Evolutionary conservation across 2,329 filamentous ascomycete genomes (phyloP).

Genomic region (Cytospora leucostoma): DNA sequence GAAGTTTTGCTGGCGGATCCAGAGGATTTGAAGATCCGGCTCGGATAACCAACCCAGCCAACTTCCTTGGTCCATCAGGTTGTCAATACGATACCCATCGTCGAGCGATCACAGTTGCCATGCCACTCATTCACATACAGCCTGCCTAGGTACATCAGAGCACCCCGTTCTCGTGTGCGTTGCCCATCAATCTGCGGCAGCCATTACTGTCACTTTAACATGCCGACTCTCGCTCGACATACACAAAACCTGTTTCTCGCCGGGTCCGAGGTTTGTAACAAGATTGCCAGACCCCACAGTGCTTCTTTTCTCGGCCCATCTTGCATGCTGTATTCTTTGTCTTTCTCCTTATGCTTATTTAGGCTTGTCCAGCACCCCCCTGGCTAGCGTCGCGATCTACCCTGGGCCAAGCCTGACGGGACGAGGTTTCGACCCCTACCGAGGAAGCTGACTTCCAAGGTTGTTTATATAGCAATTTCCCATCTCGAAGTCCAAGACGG

Average conservation of each 20-base stretch:
- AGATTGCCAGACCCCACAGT: background rate
- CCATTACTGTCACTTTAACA: background rate
- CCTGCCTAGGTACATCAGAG: no score
- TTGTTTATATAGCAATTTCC: background rate
- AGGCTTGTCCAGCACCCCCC: background rate
- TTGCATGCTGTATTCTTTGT: background rate
- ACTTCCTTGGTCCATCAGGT: background rate
- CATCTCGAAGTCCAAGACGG: background rate
- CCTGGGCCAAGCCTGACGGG: background rate
- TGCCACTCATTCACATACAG: no score
- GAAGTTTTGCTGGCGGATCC: background rate
- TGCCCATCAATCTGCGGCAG: background rate
- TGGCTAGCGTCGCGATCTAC: background rate
- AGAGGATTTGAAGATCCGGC: background rate
- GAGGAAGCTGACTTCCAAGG: background rate
- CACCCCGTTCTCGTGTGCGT: no score
- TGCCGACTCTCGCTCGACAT: background rate
- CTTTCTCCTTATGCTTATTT: background rate
- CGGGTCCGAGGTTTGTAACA: background rate
- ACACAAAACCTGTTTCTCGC: background rate
- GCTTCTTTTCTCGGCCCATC: background rate
- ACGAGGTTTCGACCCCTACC: background rate
- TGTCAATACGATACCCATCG: no score
- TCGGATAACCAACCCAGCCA: background rate
- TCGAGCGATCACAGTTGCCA: no score